phyloP scores from a whole-genome alignment of 2,329 filamentous ascomycete genomes.

The Fusarium redolens region DNA sequence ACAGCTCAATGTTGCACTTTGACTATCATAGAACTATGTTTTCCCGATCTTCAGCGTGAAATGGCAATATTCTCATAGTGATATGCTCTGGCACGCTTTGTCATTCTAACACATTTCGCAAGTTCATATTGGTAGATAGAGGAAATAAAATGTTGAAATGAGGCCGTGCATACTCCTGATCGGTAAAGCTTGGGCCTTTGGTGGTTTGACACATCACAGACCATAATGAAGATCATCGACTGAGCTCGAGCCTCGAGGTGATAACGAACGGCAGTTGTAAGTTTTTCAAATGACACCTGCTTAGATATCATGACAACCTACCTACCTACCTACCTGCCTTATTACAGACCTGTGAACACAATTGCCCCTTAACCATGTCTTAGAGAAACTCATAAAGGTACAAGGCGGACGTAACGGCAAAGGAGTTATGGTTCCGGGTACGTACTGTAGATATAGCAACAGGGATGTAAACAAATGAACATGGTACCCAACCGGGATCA shows the following conservation, averaged over 20 bases:
- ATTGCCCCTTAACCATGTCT: conserved; percentile 5
- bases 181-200: conserved; percentile 24
- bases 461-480: conserved; percentile 25
- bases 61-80: neutral
- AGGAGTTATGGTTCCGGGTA: conserved; percentile 27
- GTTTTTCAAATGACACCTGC: neutral
- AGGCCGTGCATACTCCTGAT: conserved; percentile 4
- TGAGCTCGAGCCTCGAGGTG: neutral
- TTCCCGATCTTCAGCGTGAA: neutral
- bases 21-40: neutral
- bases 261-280: neutral
- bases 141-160: neutral
- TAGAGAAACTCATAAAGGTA: neutral
- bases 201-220: conserved; percentile 13
- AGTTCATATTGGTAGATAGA: neutral
- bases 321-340: neutral
- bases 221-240: neutral
- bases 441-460: conserved; percentile 23
- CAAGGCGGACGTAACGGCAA: conserved; percentile 9
- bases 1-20: neutral
- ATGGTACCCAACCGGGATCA: conserved; percentile 10
- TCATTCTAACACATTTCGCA: neutral
- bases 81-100: neutral
- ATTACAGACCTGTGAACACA: conserved; percentile 1
- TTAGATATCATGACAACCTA: neutral